Evolutionary conservation across 1,284 basidiomycete species (phyloP).

Genomic region (Takashimella koratensis): DNA sequence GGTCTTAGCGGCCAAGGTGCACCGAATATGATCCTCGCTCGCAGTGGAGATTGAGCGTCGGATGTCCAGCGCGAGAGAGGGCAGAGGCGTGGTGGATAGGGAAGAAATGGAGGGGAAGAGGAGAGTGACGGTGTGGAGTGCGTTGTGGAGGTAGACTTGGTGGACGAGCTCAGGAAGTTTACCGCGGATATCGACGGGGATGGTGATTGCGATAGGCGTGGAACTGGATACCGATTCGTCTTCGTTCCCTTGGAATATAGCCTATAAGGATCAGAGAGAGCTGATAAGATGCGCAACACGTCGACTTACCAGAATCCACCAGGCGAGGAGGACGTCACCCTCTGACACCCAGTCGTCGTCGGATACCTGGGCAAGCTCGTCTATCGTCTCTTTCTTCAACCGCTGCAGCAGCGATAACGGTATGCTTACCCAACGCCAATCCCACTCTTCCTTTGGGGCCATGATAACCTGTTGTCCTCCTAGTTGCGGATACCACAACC

Average conservation of each 20-base stretch:
- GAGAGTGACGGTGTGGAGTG: neutral
- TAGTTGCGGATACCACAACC: neutral
- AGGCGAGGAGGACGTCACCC: conserved; percentile 5
- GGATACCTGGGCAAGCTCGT: neutral
- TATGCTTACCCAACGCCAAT: conserved; percentile 3
- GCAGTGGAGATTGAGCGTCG: neutral
- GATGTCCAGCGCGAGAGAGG: neutral
- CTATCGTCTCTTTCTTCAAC: conserved; percentile 1
- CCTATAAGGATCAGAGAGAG: too few relatives aligned
- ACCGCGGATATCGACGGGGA: conserved; percentile 5
- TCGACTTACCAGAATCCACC: conserved; percentile 6
- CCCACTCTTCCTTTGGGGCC: neutral
- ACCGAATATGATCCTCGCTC: neutral
- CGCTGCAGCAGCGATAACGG: neutral
- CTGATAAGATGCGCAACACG: neutral
- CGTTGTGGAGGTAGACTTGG: conserved; percentile 4
- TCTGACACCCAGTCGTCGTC: conserved; percentile 1
- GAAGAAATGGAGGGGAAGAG: neutral
- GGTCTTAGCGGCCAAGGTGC: neutral
- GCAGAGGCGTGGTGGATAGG: neutral
- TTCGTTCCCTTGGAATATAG: neutral
- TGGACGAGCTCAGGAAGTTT: conserved; percentile 1
- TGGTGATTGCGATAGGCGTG: conserved; percentile 1
- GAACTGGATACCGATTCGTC: too few relatives aligned
- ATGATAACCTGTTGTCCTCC: neutral